These are phyloP conservation scores for Boletus subparvulus DNA, from an alignment of 768 basidiomycete species.

Conservation along the genomic window DNA sequence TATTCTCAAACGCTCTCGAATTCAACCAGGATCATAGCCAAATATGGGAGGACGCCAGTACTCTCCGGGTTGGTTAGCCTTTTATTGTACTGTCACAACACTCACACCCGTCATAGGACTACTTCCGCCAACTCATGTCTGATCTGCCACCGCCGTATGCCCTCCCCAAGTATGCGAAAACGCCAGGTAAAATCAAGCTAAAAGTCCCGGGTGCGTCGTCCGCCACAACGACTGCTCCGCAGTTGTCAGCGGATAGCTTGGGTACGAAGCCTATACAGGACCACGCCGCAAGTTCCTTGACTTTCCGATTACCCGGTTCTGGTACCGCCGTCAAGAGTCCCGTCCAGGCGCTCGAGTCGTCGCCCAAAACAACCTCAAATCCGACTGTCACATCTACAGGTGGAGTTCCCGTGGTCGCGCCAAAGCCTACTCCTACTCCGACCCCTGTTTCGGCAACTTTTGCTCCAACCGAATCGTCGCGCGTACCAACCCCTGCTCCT, in stretches of 20 bases:
- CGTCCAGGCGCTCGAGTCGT: constrained; percentile 18
- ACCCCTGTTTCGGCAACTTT: constrained; percentile 26
- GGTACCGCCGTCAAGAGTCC: constrained; percentile 20
- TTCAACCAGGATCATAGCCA: constrained; percentile 86
- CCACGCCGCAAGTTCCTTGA: constrained; percentile 16
- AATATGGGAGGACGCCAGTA: constrained; percentile 77
- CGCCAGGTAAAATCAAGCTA: constrained; percentile 67
- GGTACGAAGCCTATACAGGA: constrained; percentile 19
- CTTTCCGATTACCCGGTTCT: constrained; percentile 26
- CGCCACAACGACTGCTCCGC: constrained; percentile 12
- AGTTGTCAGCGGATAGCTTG: constrained; percentile 15
- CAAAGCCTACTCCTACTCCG: constrained; percentile 24
- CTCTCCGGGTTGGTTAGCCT: constrained; percentile 53
- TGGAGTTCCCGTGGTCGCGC: constrained; percentile 18
- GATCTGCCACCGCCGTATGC: constrained; percentile 68
- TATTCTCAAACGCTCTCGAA: constrained; percentile 84
- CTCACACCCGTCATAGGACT: constrained; percentile 47
- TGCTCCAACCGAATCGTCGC: constrained; percentile 19
- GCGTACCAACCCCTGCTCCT: constrained; percentile 20
- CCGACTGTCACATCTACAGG: constrained; percentile 12
- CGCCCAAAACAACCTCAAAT: constrained; percentile 19
- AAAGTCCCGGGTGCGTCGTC: constrained; percentile 50
- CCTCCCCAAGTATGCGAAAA: constrained; percentile 62
- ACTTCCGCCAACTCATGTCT: constrained; percentile 73
- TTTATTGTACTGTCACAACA: constrained; percentile 1